Base-by-base conservation (phyloP, 2,329 filamentous ascomycete genomes). In the Diaporthe sp. region DNA sequence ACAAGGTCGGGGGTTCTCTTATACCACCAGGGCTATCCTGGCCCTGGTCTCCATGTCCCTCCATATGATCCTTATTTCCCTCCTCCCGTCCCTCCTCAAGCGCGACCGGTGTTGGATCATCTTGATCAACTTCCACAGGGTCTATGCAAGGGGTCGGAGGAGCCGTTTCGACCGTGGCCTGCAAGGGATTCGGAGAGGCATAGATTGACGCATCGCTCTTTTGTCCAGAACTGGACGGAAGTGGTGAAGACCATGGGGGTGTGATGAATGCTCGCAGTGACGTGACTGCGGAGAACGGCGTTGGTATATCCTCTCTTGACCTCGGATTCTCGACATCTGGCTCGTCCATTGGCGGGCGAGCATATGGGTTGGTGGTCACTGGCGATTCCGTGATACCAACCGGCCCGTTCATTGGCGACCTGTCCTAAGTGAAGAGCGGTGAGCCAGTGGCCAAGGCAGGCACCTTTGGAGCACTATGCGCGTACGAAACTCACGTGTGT, bases 121-220 rank as follows among this genome's bases (percentile, higher is more conserved):
- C 25, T n/a, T 42, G 34, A 12, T 7, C 46, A 1, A n/a, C 2
- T n/a, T 17, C 25, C 9, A 25, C n/a, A 17, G 70, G 46, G 15
- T 13, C 12, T 1, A 51, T 46, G 19, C 6, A 39, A 31, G 70
- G 70, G 7, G 44, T 44, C 19, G 58, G 28, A 34, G 34, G 57
- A n/a, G 58, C 70, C 22, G 34, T 73, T 3, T 73, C 70, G 12
- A 73, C 70, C 25, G 70, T 73, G 7, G 70, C 70, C 49, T 46
- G 46, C 0, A 51, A 34, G 28, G 44, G 39, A 10, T 1, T 37
- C n/a, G 8, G 28, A 10, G 8, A 46, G 8, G 3, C 19, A 49
- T n/a, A 17, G 3, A 31, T 6, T 5, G 10, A 25, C 7, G n/a
- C 8, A 1, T 6, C 13, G 22, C 34, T 37, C 2, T 3, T 7